These are phyloP conservation scores for Nigrospora osmanthi DNA, from an alignment of 2,329 filamentous ascomycete species.

Conservation along the genomic window DNA sequence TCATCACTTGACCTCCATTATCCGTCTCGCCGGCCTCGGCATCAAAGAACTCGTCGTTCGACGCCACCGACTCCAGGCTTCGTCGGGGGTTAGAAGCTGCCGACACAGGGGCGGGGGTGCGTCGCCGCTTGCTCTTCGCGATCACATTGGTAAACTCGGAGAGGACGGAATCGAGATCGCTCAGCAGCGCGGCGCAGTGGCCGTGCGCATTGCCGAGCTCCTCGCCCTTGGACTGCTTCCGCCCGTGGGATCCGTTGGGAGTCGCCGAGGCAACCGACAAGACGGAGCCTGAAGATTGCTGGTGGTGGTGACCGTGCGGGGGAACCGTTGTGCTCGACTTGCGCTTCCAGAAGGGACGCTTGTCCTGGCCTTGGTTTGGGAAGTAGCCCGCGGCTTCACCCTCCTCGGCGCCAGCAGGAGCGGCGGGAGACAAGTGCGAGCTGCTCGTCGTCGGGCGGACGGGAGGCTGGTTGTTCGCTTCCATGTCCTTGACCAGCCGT, in stretches of 20 bases:
- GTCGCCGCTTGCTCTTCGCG: slow-evolving; percentile 69
- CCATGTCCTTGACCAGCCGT: slow-evolving; percentile 77
- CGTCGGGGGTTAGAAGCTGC: slow-evolving; percentile 34
- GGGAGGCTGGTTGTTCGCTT: slow-evolving; percentile 46
- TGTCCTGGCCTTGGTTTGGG: slow-evolving; percentile 38
- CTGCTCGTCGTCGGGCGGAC: slow-evolving; percentile 19
- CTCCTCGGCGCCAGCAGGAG: slow-evolving; percentile 36
- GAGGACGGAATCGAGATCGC: slow-evolving; percentile 77
- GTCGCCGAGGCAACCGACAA: slow-evolving; percentile 15
- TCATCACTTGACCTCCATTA: slow-evolving; percentile 58
- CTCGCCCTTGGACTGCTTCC: slow-evolving; percentile 26
- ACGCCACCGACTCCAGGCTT: slow-evolving; percentile 74
- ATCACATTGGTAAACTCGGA: slow-evolving; percentile 74
- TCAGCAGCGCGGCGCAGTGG: slow-evolving; percentile 74
- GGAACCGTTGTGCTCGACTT: slow-evolving; percentile 56
- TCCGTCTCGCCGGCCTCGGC: slow-evolving; percentile 60
- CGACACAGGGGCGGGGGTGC: slow-evolving; percentile 47
- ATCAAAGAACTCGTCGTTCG: slow-evolving; percentile 90
- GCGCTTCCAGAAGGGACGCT: slow-evolving; percentile 83
- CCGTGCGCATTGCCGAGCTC: slow-evolving; percentile 61
- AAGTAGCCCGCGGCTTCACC: slow-evolving; percentile 44
- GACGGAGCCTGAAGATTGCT: slow-evolving; percentile 29
- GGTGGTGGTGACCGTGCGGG: slow-evolving; percentile 23
- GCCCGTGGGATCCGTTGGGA: slow-evolving; percentile 20
- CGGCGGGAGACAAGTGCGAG: slow-evolving; percentile 31